Base-by-base conservation (phyloP, 352 stramenopile genomes). In the Globisporangium ultimum region DNA sequence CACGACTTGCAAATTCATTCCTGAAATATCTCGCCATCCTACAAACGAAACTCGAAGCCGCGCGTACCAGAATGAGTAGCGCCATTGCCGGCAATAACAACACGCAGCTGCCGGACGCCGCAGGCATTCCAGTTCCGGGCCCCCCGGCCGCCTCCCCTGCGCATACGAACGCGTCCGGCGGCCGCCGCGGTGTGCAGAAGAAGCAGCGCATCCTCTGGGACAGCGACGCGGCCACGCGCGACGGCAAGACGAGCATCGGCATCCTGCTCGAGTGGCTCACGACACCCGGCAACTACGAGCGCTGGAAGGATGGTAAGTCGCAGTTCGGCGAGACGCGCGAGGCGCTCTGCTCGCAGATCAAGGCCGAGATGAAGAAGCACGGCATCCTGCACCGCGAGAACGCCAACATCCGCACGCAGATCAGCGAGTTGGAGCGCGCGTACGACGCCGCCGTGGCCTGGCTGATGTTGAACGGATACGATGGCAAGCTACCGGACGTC, bases 381-480 rank as follows among this genome's bases (percentile, higher is more conserved):
- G 81, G 78, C 48, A 88, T 91, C 56, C 50, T 66, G 55, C 81
- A 91, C 60, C 69, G 81, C 40, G 79, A 88, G 67, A 91, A 91
- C 59, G 78, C 78, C 68, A 89, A 91, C 67, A 89, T 91, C 59
- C 81, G 81, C 61, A 91, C 78, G 55, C 78, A 91, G 68, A 87
- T 91, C 62, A 88, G 75, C 63, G 81, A 91, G 66, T 67, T 89
- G 15, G 78, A 91, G 67, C 73, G 81, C 48, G 71, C 73, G 9
- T 91, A 84, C 63, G 73, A 86, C 50, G 56, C 61, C 3, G 79
- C 81, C 15, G 67, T 81, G 20, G 62, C 51, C 10, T 91, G 78
- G 81, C 64, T 91, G 47, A 61, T 68, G 43, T 58, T 84, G 63
- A 71, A 75, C 56, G 65, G 70, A 15, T 83, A 68, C 34, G 53